Evolutionary conservation across 257 asterid species (phyloP).

Genomic region (Fraxinus quadrangulata): DNA sequence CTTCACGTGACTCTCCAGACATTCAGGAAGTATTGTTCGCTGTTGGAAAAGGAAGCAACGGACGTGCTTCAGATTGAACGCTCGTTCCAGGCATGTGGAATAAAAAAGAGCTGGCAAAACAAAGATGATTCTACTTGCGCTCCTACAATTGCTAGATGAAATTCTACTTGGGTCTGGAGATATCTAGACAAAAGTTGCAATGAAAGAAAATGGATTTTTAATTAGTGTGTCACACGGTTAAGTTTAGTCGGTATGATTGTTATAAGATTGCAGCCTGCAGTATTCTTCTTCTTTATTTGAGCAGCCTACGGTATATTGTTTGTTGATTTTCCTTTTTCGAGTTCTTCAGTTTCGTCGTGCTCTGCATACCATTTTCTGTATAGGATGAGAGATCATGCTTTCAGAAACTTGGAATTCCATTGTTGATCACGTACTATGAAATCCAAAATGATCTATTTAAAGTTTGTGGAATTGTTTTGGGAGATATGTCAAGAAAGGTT

Average conservation of each 20-base stretch:
- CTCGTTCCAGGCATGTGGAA: constrained; percentile 56
- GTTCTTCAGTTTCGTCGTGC: background rate
- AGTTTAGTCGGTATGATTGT: constrained; percentile 1
- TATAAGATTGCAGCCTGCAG: background rate
- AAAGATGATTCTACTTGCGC: constrained; percentile 60
- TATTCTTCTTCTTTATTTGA: constrained; percentile 20
- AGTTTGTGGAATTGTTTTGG: too few relatives aligned
- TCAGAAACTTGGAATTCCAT: background rate
- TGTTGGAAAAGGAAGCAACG: constrained; percentile 52
- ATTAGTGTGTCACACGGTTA: background rate
- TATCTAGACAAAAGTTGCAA: background rate
- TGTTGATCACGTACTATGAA: background rate
- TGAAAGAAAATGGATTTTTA: background rate
- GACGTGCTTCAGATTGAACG: constrained; percentile 51
- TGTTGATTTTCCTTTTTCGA: background rate
- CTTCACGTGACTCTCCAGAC: constrained; percentile 66
- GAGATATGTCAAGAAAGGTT: too few relatives aligned
- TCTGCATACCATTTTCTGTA: background rate
- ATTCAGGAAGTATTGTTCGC: constrained; percentile 62
- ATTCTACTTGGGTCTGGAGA: background rate
- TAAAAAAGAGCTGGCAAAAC: constrained; percentile 62
- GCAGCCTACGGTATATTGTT: background rate
- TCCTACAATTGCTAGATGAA: constrained; percentile 55
- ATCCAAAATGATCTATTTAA: background rate
- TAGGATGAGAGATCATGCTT: background rate